Evolutionary conservation across 2,329 filamentous ascomycete genomes (phyloP), one percentile per base, ranked within the genome.

Genomic region (Remersonia thermophila): DNA sequence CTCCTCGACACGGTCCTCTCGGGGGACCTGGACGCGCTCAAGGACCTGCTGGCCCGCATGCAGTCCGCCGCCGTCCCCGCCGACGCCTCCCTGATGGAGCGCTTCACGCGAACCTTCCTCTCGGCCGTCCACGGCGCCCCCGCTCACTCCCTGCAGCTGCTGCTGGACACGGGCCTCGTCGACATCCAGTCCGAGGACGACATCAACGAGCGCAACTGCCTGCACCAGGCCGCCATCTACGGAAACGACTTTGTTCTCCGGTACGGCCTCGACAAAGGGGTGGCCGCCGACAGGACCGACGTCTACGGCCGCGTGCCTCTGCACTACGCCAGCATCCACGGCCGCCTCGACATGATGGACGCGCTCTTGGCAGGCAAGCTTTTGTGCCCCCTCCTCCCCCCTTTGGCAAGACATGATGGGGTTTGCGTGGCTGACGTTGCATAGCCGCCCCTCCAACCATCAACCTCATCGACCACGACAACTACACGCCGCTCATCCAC

Each of bases 251-350:
- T 83, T 47, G 82, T 95, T 20, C 65, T 96, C 40, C 65, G 73
- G 34, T 77, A 81, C 45, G 87, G 82, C 3, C 64, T 98, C n/a
- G 64, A 71, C 2, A 76, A 72, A 31, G 76, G 73, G 4, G 85
- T 95, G 25, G 77, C 87, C 43, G 77, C 86, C 16, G 77, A 77
- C 38, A 72, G 83, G 35, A 82, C 81, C 3, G 91, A 98, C 61
- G 87, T 95, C 6, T 98, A 98, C 55, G 91, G 91, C 7, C 73
- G 91, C 33, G 83, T 94, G 41, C 87, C 91, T 17, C 62, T 98
- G 26, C 91, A 98, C 54, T 98, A 98, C 61, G 87, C 91, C 11
- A 93, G 85, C 56, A 87, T 96, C 72, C 85, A 95, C 61, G 91
- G 91, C 4, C 75, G 83, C 31, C 69, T 93, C 14, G 81, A 83